phyloP scores from a whole-genome alignment of 2,329 filamentous ascomycete genomes.

The Geosmithia putterillii region DNA sequence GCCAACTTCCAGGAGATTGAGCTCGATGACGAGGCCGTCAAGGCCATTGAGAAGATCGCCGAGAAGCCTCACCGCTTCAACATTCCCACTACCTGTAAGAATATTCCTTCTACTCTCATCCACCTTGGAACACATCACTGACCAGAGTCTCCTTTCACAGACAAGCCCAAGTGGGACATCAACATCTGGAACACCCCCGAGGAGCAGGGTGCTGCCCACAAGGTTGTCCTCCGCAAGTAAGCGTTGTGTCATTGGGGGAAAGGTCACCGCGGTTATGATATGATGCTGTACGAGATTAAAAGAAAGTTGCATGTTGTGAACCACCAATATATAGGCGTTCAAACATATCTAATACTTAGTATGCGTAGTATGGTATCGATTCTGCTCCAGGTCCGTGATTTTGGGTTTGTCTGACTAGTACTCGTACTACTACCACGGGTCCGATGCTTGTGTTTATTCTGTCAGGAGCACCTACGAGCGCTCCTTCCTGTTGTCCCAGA shows the following conservation, averaged over 20 bases:
- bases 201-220: slow-evolving; percentile 35
- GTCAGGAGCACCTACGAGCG: too few species aligned
- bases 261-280: too few species aligned
- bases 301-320: background rate
- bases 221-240: slow-evolving; percentile 22
- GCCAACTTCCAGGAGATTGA: slow-evolving; percentile 59
- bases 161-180: slow-evolving; percentile 42
- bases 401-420: too few species aligned
- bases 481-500: too few species aligned
- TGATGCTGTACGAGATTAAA: background rate
- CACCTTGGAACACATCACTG: background rate
- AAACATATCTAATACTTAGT: too few species aligned
- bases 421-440: too few species aligned
- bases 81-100: slow-evolving; percentile 27
- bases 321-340: background rate
- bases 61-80: slow-evolving; percentile 33
- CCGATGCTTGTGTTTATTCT: too few species aligned
- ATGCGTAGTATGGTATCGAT: too few species aligned
- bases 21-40: slow-evolving; percentile 43
- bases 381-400: too few species aligned
- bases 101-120: slow-evolving; percentile 1
- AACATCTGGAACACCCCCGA: slow-evolving; percentile 41
- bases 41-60: slow-evolving; percentile 49
- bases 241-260: too few species aligned
- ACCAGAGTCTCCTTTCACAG: slow-evolving; percentile 9